Evolutionary conservation across 106 monocot genomes (phyloP).

Genomic region (Dendrobium officinale): DNA sequence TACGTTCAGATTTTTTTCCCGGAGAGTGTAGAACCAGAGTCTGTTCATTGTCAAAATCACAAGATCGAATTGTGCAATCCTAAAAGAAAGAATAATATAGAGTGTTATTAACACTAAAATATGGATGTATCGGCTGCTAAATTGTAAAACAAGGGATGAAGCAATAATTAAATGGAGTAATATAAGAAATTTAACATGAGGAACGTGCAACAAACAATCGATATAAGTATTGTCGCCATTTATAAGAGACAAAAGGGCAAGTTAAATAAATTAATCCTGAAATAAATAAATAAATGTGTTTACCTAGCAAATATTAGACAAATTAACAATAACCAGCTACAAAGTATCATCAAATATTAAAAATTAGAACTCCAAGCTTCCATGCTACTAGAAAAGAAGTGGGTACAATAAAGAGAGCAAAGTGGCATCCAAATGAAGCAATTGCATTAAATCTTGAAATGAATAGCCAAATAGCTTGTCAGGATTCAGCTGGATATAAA

Average conservation of each 20-base stretch:
- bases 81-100: conserved; percentile 14
- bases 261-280: background rate
- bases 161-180: background rate
- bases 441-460: no score
- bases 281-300: background rate
- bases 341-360: no score
- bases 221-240: background rate
- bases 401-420: no score
- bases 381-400: no score
- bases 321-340: no score
- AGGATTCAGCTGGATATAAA: no score
- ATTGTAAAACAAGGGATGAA: background rate
- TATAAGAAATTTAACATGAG: background rate
- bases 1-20: conserved; percentile 70
- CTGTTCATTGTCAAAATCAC: conserved; percentile 94
- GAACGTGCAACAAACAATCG: background rate
- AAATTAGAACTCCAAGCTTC: no score
- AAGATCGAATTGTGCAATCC: conserved; percentile 90
- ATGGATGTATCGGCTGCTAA: background rate
- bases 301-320: no score
- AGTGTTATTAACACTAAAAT: background rate
- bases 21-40: conserved; percentile 88
- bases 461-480: no score
- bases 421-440: no score
- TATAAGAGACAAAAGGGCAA: background rate